Evolutionary conservation across 768 basidiomycete species (phyloP), one percentile per base, ranked within the genome.

Genomic region (Leccinum boreale): DNA sequence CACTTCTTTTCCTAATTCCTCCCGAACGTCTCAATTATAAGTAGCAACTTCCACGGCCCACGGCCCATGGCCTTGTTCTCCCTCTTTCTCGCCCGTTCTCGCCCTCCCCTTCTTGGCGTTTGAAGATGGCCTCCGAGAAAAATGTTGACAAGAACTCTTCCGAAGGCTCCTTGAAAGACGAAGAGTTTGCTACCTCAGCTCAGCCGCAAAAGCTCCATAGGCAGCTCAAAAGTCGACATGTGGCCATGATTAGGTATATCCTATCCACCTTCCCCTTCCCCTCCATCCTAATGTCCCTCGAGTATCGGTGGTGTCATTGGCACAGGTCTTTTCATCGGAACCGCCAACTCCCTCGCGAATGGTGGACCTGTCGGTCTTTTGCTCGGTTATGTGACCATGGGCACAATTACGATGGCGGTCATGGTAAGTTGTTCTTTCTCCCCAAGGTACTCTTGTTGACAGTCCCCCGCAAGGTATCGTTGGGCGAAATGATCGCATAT

Each of bases 201-300:
- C 50, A 17, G 4, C 51, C 51, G 7, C 55, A 48, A 0, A 59
- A 23, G 46, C 81, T 87, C 39, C 73, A 79, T 11, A 79, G 86
- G 50, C 85, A 88, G 71, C 74, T 88, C 62, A 88, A 88, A 70
- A 90, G 89, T 66, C 78, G 90, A 17, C 90, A 92, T 68, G 79
- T 92, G 58, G 86, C 89, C 52, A 90, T 91, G 89, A 90, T 91
- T 62, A 89, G 88, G 86, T 78, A 52, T 49, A 73, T 10, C n/a
- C 17, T 11, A 9, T 26, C 4, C 21, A 15, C 24, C 6, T 33
- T 2, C 4, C 31, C 31, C 12, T 3, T 17, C 29, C 4, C 8
- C 26, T 39, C 45, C 5, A 28, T 48, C 57, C 56, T 61, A 7
- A 65, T 19, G 23, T 10, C 46, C 29, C 1, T 56, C n/a, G 52